These are phyloP conservation scores for Saururus chinensis DNA, from an alignment of 164 flowering plant species.

Conservation along the genomic window DNA sequence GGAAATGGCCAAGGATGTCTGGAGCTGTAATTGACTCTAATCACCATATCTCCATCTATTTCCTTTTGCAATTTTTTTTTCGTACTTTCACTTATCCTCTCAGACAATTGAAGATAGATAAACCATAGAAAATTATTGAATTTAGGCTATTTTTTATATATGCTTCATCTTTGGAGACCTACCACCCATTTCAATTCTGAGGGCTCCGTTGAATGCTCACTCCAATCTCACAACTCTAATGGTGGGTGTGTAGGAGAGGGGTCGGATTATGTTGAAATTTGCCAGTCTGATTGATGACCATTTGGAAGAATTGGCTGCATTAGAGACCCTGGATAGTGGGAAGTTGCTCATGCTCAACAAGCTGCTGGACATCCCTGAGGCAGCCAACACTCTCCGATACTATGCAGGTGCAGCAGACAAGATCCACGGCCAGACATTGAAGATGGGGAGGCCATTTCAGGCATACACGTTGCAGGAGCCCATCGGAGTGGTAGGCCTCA, in stretches of 20 bases:
- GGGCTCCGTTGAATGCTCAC: too few species aligned
- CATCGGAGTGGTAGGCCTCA: slow-evolving; percentile 71
- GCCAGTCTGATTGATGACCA: slow-evolving; percentile 61
- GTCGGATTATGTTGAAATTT: slow-evolving; percentile 48
- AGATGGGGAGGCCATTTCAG: slow-evolving; percentile 37
- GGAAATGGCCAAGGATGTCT: slow-evolving; percentile 76
- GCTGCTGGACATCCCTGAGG: slow-evolving; percentile 33
- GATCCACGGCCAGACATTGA: slow-evolving; percentile 68
- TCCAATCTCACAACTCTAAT: neutral
- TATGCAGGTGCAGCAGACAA: slow-evolving; percentile 88
- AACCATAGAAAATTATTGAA: neutral
- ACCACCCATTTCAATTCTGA: neutral
- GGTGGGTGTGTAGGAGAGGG: slow-evolving; percentile 40
- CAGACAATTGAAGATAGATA: neutral
- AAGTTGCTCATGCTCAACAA: slow-evolving; percentile 33
- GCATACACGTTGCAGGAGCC: slow-evolving; percentile 74
- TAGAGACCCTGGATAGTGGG: slow-evolving; percentile 62
- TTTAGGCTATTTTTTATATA: neutral
- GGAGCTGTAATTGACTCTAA: slow-evolving; percentile 40
- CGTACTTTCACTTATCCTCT: neutral
- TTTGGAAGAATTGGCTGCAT: slow-evolving; percentile 50
- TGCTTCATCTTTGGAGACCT: neutral
- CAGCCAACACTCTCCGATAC: slow-evolving; percentile 36
- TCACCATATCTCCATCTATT: too few species aligned
- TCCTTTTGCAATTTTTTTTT: neutral